Base-by-base conservation (phyloP, 768 basidiomycete species). In the Mycena maculata region DNA sequence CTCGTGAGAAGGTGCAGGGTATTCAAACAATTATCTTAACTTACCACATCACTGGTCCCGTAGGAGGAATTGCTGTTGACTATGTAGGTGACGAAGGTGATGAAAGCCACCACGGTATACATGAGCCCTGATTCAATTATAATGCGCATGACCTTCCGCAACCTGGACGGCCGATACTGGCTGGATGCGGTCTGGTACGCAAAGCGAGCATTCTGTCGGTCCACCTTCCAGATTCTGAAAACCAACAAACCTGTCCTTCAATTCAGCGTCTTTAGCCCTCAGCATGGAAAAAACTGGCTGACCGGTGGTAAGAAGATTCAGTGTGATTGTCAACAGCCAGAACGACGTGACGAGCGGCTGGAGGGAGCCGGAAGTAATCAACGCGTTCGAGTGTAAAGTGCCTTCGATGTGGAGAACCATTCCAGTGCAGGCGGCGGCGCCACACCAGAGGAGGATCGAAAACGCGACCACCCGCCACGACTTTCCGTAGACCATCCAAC, bases 51-150 rank as follows among this genome's bases (percentile, higher is more conserved):
- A 18, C 10, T 27, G 47, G 25, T 16, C 25, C 7, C 25, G 22
- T 36, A 42, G 66, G 55, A 1, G 60, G n/a, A 44, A 62, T 57
- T 45, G 25, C 67, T 68, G 28, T 47, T 33, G 4, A 41, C 11
- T n/a, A 68, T 68, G 33, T 63, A 68, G 4, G 25, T 28, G 18
- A 41, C 44, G 27, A 30, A 47, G 2, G 55, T 68, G 8, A 38
- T 25, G 8, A 27, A 22, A 1, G 67, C 48, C 9, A 59, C 54
- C 16, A 23, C 41, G 6, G 67, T 68, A 22, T 61, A 63, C 48
- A 68, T 7, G 48, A 68, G 61, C 4, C 67, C 60, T 1, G 60
- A 62, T 10, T 68, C 60, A n/a, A 68, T 53, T 16, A 68, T 53
- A n/a, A 68, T 58, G 7, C 60, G 53, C 47, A 28, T 48, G 47